Conservation (phyloP, 2,329 filamentous ascomycete species). For the Aspergillus caelatus region DNA sequence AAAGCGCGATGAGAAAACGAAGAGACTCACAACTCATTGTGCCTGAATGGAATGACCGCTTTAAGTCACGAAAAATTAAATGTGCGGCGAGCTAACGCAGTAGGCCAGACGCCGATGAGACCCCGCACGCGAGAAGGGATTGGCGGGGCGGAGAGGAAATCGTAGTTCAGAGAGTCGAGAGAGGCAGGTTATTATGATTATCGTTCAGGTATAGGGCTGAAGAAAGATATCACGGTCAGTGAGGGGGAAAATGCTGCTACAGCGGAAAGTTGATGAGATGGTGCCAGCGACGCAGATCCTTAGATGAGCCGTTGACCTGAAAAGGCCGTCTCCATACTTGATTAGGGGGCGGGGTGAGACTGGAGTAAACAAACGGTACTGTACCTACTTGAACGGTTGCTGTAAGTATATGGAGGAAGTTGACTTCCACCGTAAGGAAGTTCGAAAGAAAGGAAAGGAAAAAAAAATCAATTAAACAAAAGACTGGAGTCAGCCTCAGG, state of each 20-base stretch:
- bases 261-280: not conserved
- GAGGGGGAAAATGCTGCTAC: not conserved
- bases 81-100: constrained; percentile 24
- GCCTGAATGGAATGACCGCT: constrained; percentile 7
- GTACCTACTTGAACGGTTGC: not conserved
- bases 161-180: not conserved
- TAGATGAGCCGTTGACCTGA: not conserved
- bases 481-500: not conserved
- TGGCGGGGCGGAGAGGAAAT: constrained; percentile 13
- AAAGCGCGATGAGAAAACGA: not conserved
- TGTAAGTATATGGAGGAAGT: not conserved
- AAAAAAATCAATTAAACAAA: not conserved
- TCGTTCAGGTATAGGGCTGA: not conserved
- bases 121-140: constrained; percentile 28
- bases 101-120: constrained; percentile 18
- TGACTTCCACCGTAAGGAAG: not conserved
- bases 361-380: not conserved
- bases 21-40: constrained; percentile 31
- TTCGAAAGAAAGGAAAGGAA: not conserved
- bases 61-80: constrained; percentile 4
- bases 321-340: not conserved
- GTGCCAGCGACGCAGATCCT: not conserved
- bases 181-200: not conserved
- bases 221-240: not conserved
- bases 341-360: not conserved